Percentiles rank a stretch among this genome's conserved stretches.
Evolutionary conservation across 768 basidiomycete genomes (phyloP).

Genomic region (Russula emetica): DNA sequence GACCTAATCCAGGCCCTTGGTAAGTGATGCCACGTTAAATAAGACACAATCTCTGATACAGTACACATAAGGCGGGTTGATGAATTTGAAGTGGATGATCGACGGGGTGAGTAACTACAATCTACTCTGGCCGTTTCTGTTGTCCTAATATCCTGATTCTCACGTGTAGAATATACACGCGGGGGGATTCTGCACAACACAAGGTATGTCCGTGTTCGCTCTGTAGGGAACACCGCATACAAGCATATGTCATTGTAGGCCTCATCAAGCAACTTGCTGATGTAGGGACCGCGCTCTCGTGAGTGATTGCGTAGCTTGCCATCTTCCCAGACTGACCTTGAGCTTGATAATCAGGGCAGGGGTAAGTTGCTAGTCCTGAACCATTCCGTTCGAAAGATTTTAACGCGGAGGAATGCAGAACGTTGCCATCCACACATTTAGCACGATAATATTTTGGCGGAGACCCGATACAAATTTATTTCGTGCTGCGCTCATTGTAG

Average conservation of each 20-base stretch:
- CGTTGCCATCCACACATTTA: constrained; percentile 42
- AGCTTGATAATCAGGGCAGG: constrained; percentile 9
- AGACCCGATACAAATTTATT: constrained; percentile 32
- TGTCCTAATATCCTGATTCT: neutral
- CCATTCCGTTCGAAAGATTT: neutral
- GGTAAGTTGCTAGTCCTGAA: neutral
- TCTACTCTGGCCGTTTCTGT: neutral
- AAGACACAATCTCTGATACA: neutral
- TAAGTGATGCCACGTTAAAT: constrained; percentile 6
- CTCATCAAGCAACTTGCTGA: constrained; percentile 25
- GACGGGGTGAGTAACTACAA: constrained; percentile 33
- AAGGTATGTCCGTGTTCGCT: constrained; percentile 11
- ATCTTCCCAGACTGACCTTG: neutral
- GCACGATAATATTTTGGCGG: constrained; percentile 37
- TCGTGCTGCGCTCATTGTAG: constrained; percentile 35
- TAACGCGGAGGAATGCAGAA: constrained; percentile 26
- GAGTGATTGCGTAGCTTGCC: constrained; percentile 9
- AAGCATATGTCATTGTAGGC: constrained; percentile 10
- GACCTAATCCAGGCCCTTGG: constrained; percentile 34
- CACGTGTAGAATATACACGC: neutral
- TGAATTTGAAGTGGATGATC: constrained; percentile 37
- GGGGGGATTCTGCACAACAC: constrained; percentile 20
- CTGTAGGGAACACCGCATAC: neutral
- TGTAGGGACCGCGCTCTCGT: constrained; percentile 27
- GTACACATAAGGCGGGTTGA: constrained; percentile 36